Evolutionary conservation across 805 yeast genomes (phyloP).

Genomic region (Millerozyma acaciae): DNA sequence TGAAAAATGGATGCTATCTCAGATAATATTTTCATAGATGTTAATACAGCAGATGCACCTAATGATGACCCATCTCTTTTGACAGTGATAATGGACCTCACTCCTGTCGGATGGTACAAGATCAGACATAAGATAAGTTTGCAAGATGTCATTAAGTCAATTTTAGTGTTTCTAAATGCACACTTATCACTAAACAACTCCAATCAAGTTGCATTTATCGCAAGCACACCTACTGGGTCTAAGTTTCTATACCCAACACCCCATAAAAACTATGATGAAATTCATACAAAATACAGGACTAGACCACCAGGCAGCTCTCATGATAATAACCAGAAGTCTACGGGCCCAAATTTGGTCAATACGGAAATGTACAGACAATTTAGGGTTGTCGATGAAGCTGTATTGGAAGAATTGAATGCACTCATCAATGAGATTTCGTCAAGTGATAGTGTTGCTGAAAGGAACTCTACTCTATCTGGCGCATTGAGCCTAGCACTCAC

Average conservation of each 20-base stretch:
- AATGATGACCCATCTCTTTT: slow-evolving; percentile 66
- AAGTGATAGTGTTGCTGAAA: slow-evolving; percentile 31
- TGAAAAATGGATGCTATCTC: slow-evolving; percentile 74
- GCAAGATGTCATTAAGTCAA: slow-evolving; percentile 56
- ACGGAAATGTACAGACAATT: slow-evolving; percentile 83
- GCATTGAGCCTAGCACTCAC: slow-evolving; percentile 81
- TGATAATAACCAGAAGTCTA: slow-evolving; percentile 5
- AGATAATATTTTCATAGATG: slow-evolving; percentile 50
- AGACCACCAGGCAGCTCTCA: slow-evolving; percentile 5
- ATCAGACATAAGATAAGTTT: slow-evolving; percentile 46
- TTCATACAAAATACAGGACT: slow-evolving; percentile 2
- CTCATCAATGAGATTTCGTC: slow-evolving; percentile 14
- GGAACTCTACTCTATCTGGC: slow-evolving; percentile 53
- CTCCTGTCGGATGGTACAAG: slow-evolving; percentile 64
- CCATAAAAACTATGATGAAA: slow-evolving; percentile 14
- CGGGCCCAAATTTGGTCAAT: slow-evolving; percentile 32
- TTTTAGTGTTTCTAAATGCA: slow-evolving; percentile 78
- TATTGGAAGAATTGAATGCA: slow-evolving; percentile 54
- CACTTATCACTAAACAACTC: slow-evolving; percentile 83
- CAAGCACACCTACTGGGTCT: slow-evolving; percentile 70
- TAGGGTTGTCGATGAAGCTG: slow-evolving; percentile 68
- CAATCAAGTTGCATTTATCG: slow-evolving; percentile 78
- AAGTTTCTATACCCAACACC: slow-evolving; percentile 64
- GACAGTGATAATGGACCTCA: slow-evolving; percentile 72
- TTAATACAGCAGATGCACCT: slow-evolving; percentile 18